Evolutionary conservation across 306 rosid genomes (phyloP).

Genomic region (Malus sylvestris): DNA sequence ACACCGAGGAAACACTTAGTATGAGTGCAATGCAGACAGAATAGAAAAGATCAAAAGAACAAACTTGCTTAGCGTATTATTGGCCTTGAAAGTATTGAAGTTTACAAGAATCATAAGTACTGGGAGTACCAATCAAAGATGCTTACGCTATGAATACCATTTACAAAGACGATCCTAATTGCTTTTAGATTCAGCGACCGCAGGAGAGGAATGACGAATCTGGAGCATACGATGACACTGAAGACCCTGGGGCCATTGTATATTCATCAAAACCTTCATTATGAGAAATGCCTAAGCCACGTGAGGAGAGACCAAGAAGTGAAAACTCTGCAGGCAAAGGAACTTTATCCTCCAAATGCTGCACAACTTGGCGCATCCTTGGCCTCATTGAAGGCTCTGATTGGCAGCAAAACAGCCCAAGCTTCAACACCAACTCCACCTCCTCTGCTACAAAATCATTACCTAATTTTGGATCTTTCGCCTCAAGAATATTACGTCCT

Average conservation of each 20-base stretch:
- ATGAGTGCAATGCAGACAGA: neutral
- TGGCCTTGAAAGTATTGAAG: neutral
- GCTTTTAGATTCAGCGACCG: slow-evolving; percentile 29
- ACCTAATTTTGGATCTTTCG: slow-evolving; percentile 16
- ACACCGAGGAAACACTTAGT: too few relatives aligned
- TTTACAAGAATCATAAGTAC: neutral
- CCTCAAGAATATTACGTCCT: slow-evolving; percentile 5
- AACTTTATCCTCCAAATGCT: slow-evolving; percentile 19
- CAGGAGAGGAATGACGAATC: slow-evolving; percentile 41
- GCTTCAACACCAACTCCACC: slow-evolving; percentile 29
- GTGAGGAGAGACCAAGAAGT: slow-evolving; percentile 15
- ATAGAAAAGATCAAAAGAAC: neutral
- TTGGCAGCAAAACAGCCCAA: slow-evolving; percentile 28
- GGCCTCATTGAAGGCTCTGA: slow-evolving; percentile 20
- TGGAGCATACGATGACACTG: slow-evolving; percentile 19
- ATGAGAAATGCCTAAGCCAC: slow-evolving; percentile 15
- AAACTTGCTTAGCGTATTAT: neutral
- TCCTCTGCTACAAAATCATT: slow-evolving; percentile 10
- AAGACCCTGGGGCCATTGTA: neutral
- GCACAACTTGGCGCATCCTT: slow-evolving; percentile 30
- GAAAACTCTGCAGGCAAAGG: slow-evolving; percentile 14
- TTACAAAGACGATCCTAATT: neutral
- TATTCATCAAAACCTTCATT: neutral
- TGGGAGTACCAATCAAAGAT: neutral
- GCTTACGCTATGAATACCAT: neutral